Evolutionary conservation across 2,329 filamentous ascomycete species (phyloP).

Genomic region (Thelonectria blattea): DNA sequence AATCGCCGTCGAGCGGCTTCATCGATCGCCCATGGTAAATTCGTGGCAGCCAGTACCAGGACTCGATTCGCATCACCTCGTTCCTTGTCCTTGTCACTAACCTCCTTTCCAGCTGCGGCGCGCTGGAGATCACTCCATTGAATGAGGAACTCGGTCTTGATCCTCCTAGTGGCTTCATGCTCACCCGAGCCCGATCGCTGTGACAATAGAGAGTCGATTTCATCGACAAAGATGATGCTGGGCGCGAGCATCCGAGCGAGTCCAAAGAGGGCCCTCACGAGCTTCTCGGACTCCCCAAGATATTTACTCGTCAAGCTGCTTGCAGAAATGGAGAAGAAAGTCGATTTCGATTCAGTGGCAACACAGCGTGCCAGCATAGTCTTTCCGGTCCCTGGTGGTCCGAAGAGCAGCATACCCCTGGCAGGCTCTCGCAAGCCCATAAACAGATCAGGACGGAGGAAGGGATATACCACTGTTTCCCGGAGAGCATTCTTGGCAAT

Average conservation of each 20-base stretch:
- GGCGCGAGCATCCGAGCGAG: constrained; percentile 90
- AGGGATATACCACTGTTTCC: constrained; percentile 96
- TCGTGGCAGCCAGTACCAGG: constrained; percentile 92
- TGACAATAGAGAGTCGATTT: constrained; percentile 93
- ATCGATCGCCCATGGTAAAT: constrained; percentile 96
- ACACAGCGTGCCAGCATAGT: constrained; percentile 95
- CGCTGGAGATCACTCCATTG: constrained; percentile 95
- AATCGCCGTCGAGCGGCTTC: constrained; percentile 91
- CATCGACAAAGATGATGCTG: constrained; percentile 97
- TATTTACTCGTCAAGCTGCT: constrained; percentile 96
- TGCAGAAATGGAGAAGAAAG: constrained; percentile 96
- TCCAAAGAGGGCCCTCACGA: constrained; percentile 88
- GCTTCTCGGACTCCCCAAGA: constrained; percentile 93
- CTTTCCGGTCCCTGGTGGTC: constrained; percentile 96
- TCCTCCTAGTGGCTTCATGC: constrained; percentile 89
- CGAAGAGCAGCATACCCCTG: constrained; percentile 93
- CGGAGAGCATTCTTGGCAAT: constrained; percentile 90
- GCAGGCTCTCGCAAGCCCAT: constrained; percentile 94
- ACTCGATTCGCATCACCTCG: constrained; percentile 85
- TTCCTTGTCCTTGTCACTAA: constrained; percentile 68
- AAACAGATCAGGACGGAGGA: constrained; percentile 92
- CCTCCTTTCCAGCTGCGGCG: constrained; percentile 85
- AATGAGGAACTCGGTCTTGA: constrained; percentile 97
- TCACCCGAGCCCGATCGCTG: constrained; percentile 83
- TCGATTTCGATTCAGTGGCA: constrained; percentile 91